Conservation (phyloP, 768 basidiomycete species). For the Rhodotorula diobovata region DNA sequence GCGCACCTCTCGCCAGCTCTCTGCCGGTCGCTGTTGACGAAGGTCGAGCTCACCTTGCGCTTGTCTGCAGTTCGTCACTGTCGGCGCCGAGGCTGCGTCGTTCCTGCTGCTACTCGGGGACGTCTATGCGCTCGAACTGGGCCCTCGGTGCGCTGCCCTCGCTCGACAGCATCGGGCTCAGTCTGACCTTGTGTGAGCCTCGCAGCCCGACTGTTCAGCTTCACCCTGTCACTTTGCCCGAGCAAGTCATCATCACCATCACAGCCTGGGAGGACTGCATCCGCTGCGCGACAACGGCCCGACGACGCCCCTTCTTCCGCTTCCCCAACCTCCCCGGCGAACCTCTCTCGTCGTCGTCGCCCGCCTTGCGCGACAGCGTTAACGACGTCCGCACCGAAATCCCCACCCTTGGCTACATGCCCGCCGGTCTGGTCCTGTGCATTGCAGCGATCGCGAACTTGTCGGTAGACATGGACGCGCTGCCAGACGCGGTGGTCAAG, state of each 20-base stretch:
- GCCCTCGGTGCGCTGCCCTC: conserved; percentile 5
- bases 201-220: conserved; percentile 18
- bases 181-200: not conserved
- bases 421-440: conserved; percentile 29
- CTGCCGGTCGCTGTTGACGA: too few relatives aligned
- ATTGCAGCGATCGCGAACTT: conserved; percentile 26
- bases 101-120: conserved; percentile 24
- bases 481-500: conserved; percentile 21
- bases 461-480: conserved; percentile 19
- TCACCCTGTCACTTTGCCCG: not conserved
- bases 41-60: too few relatives aligned
- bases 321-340: conserved; percentile 19
- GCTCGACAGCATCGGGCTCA: too few relatives aligned
- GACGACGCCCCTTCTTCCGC: conserved; percentile 17
- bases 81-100: conserved; percentile 13
- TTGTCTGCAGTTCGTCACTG: conserved; percentile 5
- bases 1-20: not conserved
- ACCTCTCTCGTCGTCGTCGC: not conserved
- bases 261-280: conserved; percentile 25
- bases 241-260: conserved; percentile 7
- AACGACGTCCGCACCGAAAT: not conserved
- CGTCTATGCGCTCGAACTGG: conserved; percentile 23
- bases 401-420: conserved; percentile 14
- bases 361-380: not conserved
- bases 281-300: conserved; percentile 11